These are phyloP conservation scores for Kwoniella shivajii DNA, from an alignment of 1,284 basidiomycete genomes.

Conservation along the genomic window DNA sequence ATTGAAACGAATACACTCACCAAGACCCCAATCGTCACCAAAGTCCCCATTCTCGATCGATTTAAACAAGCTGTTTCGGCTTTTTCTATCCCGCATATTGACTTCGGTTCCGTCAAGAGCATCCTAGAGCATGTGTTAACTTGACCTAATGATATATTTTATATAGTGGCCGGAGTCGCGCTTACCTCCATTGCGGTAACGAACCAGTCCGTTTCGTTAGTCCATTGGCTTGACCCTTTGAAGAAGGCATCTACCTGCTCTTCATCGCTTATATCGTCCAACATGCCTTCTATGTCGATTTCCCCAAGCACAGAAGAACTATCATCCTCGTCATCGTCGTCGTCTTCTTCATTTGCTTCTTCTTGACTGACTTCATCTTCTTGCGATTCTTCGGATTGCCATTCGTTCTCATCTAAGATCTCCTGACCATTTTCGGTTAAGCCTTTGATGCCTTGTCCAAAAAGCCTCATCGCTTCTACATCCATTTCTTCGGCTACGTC, in stretches of 20 bases:
- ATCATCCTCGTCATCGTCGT: conserved; percentile 17
- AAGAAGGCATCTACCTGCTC: conserved; percentile 41
- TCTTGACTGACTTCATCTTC: conserved; percentile 6
- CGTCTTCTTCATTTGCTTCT: conserved; percentile 14
- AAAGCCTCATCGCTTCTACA: conserved; percentile 31
- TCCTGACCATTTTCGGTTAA: conserved; percentile 21
- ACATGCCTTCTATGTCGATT: conserved; percentile 17
- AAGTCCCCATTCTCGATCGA: conserved; percentile 67
- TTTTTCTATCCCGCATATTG: conserved; percentile 59
- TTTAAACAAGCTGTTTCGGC: conserved; percentile 64
- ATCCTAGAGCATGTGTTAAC: conserved; percentile 48
- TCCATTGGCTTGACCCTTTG: conserved; percentile 56
- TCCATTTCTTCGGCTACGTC: conserved; percentile 31
- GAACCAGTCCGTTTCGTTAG: conserved; percentile 67
- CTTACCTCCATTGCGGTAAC: conserved; percentile 65
- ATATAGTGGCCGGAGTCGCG: conserved; percentile 2
- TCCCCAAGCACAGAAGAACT: conserved; percentile 18
- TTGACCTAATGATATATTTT: background rate
- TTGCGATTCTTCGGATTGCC: conserved; percentile 11
- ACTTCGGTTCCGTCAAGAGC: conserved; percentile 59
- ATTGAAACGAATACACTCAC: conserved; percentile 25
- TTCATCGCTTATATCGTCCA: conserved; percentile 28
- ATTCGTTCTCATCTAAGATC: conserved; percentile 25
- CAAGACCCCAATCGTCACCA: conserved; percentile 53
- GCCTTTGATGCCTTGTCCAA: conserved; percentile 31